Evolutionary conservation across 2,329 filamentous ascomycete genomes (phyloP), one percentile per base, ranked within the genome.

Genomic region (Cladosporium sp.): DNA sequence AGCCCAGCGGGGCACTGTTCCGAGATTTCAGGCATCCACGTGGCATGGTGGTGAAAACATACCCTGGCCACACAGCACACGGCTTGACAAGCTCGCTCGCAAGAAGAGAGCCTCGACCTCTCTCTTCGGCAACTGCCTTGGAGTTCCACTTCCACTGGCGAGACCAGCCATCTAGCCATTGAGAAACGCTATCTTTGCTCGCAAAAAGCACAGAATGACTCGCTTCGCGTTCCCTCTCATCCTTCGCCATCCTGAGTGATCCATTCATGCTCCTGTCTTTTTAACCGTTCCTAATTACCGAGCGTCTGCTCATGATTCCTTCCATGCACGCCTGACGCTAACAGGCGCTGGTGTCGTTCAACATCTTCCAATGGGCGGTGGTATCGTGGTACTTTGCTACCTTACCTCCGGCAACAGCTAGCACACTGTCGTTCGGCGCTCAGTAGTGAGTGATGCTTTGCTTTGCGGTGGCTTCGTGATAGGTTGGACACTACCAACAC

Each of bases 11-110:
- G 28, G 18, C 52, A 32, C 26, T 30, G 32, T 55, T 55, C 52
- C 52, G 52, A 55, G 52, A 55, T 34, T 55, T 55, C 52, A 55
- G 30, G 52, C 30, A 30, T 30, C 51, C 52, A 55, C 52, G 52
- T 55, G 52, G 52, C 52, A 55, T 18, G 28, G 15, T 21, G 41
- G 14, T n/a, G 15, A 41, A 18, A 44, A 44, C 12, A 28, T 54
- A 55, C n/a, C 52, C 52, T 34, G 26, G 52, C 30, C 18, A 32
- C 49, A 36, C 34, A 11, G 34, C 30, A 32, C 30, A 32, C 8
- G 51, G 28, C 30, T 54, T 44, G 38, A 44, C 38, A 44, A 36
- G 38, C 41, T 21, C n/a, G 7, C n/a, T 11, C 41, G 14, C 41
- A 11, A 8, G 52, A 26, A 26, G 14, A 54, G 52, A 55, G 52